These are phyloP conservation scores for Aspergillus coremiiformis DNA, from an alignment of 495 filamentous ascomycete species.

Conservation along the genomic window DNA sequence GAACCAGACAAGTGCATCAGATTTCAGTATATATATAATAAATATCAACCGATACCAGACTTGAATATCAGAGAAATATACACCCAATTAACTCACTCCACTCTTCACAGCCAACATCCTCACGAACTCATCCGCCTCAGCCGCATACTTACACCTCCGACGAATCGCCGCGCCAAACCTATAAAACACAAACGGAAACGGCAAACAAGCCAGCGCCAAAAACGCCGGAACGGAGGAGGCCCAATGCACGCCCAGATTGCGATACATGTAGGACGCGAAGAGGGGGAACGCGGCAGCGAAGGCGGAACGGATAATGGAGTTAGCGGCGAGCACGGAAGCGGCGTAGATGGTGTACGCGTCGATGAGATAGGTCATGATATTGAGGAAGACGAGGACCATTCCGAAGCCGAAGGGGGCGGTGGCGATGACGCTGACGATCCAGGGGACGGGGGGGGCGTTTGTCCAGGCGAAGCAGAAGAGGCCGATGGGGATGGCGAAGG, in stretches of 20 bases:
- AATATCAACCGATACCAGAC: no score
- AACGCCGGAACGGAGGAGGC: constrained; percentile 65
- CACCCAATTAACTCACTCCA: no score
- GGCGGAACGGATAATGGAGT: constrained; percentile 50
- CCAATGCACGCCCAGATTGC: constrained; percentile 64
- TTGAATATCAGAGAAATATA: no score
- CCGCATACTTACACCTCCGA: constrained; percentile 57
- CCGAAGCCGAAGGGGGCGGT: constrained; percentile 59
- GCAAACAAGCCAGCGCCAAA: constrained; percentile 56
- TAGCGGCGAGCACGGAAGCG: constrained; percentile 63
- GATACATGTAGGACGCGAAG: constrained; percentile 63
- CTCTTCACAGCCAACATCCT: constrained; percentile 14
- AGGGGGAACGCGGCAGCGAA: constrained; percentile 69
- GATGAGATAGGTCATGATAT: constrained; percentile 62
- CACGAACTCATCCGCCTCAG: constrained; percentile 45
- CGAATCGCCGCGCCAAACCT: constrained; percentile 55
- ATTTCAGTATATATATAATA: no score
- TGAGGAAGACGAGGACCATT: constrained; percentile 59
- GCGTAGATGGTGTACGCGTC: constrained; percentile 67
- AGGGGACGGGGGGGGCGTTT: constrained; percentile 53
- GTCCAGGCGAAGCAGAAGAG: constrained; percentile 58
- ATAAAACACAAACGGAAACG: constrained; percentile 64
- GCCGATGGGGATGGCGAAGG: constrained; percentile 28
- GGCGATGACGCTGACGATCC: constrained; percentile 50
- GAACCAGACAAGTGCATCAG: no score